A percentile compares a stretch with the other conserved stretches of the same genome.
Evolutionary conservation across 768 basidiomycete species (phyloP).

Genomic region (Trichaptum fuscoviolaceum): DNA sequence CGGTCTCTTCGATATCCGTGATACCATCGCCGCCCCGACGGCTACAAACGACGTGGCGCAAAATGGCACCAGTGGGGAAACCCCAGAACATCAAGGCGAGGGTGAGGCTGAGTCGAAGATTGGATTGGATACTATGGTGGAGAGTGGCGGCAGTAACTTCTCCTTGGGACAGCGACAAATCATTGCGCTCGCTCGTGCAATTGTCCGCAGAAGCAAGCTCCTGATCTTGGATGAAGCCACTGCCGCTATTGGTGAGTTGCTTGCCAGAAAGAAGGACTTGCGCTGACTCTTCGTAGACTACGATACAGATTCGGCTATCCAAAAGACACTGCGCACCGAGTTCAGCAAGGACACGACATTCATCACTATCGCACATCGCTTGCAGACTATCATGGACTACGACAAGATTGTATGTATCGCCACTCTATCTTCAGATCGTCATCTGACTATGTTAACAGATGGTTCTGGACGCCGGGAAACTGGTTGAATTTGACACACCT

Average conservation of each 20-base stretch:
- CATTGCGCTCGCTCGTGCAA: slow-evolving; percentile 38
- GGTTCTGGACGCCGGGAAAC: slow-evolving; percentile 27
- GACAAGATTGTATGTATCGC: slow-evolving; percentile 35
- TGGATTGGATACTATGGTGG: slow-evolving; percentile 25
- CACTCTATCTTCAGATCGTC: not conserved
- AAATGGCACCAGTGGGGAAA: not conserved
- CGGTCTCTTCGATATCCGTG: slow-evolving; percentile 29
- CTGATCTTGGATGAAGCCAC: slow-evolving; percentile 39
- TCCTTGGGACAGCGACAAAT: slow-evolving; percentile 41
- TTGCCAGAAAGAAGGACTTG: not conserved
- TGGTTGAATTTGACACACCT: slow-evolving; percentile 51
- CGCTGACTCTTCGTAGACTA: slow-evolving; percentile 21
- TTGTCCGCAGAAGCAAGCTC: slow-evolving; percentile 39
- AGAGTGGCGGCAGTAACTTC: slow-evolving; percentile 24
- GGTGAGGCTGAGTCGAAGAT: slow-evolving; percentile 23
- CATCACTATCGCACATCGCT: slow-evolving; percentile 37
- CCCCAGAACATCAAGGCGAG: not conserved
- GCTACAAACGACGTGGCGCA: not conserved
- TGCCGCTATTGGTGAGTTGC: slow-evolving; percentile 3
- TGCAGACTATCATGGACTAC: slow-evolving; percentile 36
- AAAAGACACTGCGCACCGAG: slow-evolving; percentile 30
- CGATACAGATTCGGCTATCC: slow-evolving; percentile 35
- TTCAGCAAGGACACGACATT: slow-evolving; percentile 27
- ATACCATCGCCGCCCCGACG: not conserved
- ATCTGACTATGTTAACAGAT: slow-evolving; percentile 10